phyloP scores from a whole-genome alignment of 805 yeast genomes.

The Wickerhamomyces chaumierensis region DNA sequence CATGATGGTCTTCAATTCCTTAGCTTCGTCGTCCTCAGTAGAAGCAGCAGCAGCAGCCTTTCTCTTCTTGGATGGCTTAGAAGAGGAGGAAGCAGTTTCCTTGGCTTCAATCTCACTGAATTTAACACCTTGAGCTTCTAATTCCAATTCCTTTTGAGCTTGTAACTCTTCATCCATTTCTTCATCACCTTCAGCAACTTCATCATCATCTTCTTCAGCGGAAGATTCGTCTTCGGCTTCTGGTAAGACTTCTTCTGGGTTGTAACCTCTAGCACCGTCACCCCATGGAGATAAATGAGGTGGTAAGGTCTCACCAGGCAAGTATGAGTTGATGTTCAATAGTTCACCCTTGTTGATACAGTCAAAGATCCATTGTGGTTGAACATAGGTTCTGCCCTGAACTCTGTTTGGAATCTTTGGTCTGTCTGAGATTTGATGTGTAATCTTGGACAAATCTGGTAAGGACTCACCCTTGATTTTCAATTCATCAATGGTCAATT shows the following conservation, averaged over 20 bases:
- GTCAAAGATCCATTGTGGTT: conserved; percentile 98
- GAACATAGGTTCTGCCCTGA: conserved; percentile 86
- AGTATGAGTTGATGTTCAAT: conserved; percentile 68
- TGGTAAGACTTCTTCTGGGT: conserved; percentile 53
- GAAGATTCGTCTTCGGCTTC: conserved; percentile 31
- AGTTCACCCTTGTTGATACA: conserved; percentile 69
- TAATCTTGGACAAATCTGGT: conserved; percentile 49
- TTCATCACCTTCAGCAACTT: conserved; percentile 40
- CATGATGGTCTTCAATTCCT: conserved; percentile 90
- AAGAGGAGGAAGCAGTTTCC: too few relatives aligned
- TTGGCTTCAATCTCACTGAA: conserved; percentile 43
- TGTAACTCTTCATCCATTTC: conserved; percentile 42
- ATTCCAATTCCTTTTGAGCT: conserved; percentile 75
- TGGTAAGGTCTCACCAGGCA: conserved; percentile 92
- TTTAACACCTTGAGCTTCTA: conserved; percentile 82
- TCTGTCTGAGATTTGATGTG: conserved; percentile 93
- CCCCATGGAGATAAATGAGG: conserved; percentile 99
- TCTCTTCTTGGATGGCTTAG: conserved; percentile 21
- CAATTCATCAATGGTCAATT: conserved; percentile 75
- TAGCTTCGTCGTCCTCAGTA: conserved; percentile 57
- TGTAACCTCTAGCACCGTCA: conserved; percentile 70
- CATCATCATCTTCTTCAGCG: conserved; percentile 42
- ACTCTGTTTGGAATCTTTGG: conserved; percentile 70
- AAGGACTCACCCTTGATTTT: conserved; percentile 22
- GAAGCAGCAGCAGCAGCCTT: conserved; percentile 22